These are phyloP conservation scores for Nephromyces sp. DNA, from an alignment of 169 alveolate species.

Conservation along the genomic window DNA sequence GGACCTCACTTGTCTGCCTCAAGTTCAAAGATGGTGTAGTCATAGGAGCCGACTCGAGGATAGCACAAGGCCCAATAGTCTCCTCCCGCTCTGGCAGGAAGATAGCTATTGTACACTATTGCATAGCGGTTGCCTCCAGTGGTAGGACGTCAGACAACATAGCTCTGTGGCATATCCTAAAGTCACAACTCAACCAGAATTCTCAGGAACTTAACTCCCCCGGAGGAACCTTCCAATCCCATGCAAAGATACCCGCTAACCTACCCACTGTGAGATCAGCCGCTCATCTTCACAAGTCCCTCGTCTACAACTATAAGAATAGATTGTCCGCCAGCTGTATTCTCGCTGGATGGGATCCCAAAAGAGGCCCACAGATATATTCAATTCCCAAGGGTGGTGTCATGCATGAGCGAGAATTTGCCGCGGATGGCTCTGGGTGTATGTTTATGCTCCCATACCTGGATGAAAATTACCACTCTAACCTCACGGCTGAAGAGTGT, in stretches of 20 bases:
- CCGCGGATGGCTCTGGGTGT: slow-evolving; percentile 85
- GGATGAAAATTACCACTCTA: slow-evolving; percentile 64
- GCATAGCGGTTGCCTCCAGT: slow-evolving; percentile 77
- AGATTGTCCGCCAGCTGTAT: slow-evolving; percentile 71
- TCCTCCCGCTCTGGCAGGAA: slow-evolving; percentile 81
- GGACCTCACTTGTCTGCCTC: slow-evolving; percentile 82
- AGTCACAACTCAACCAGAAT: slow-evolving; percentile 62
- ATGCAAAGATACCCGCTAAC: neutral
- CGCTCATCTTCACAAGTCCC: slow-evolving; percentile 45
- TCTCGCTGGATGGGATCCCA: slow-evolving; percentile 78
- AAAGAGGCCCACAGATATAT: slow-evolving; percentile 61
- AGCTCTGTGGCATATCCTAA: slow-evolving; percentile 62
- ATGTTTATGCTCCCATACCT: slow-evolving; percentile 74
- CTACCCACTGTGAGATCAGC: slow-evolving; percentile 41
- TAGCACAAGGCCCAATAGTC: slow-evolving; percentile 81
- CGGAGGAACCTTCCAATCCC: neutral
- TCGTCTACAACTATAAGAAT: slow-evolving; percentile 70
- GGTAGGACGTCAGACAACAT: slow-evolving; percentile 92
- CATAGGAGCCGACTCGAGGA: slow-evolving; percentile 86
- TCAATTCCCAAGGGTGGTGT: slow-evolving; percentile 81
- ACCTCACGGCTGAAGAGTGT: slow-evolving; percentile 75
- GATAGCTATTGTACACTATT: slow-evolving; percentile 65
- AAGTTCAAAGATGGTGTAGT: slow-evolving; percentile 79
- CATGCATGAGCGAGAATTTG: slow-evolving; percentile 52
- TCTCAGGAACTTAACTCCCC: slow-evolving; percentile 60